Conservation (phyloP, 345 rosid species). For the Hibiscus trionum region DNA sequence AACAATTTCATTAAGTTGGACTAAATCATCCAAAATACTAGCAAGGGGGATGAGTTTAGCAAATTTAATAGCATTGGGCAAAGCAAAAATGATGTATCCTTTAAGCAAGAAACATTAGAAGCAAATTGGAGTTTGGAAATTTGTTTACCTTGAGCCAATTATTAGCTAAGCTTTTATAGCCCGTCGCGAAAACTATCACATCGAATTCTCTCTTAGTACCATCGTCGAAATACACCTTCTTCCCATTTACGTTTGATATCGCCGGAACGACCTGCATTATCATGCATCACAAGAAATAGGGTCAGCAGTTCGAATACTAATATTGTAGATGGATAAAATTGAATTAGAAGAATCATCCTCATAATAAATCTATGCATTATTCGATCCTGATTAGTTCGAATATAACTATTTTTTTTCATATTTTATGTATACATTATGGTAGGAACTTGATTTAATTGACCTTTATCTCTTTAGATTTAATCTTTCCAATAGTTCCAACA, state of each 20-base stretch:
- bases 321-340: too few relatives aligned
- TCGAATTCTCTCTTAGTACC: constrained; percentile 12
- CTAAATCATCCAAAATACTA: background rate
- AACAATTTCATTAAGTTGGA: too few relatives aligned
- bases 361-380: too few relatives aligned
- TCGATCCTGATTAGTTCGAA: too few relatives aligned
- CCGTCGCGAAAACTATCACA: constrained; percentile 23
- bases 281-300: background rate
- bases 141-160: constrained; percentile 37
- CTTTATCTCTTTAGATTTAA: constrained; percentile 14
- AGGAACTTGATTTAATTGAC: background rate
- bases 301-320: too few relatives aligned
- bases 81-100: background rate
- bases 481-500: constrained; percentile 15
- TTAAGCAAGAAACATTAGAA: background rate
- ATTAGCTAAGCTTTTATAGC: constrained; percentile 19
- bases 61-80: background rate
- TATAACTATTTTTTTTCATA: too few relatives aligned
- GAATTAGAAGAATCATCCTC: too few relatives aligned
- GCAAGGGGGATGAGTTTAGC: background rate
- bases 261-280: background rate
- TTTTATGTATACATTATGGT: too few relatives aligned
- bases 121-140: background rate
- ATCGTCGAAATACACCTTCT: constrained; percentile 3
- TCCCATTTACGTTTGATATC: background rate